Base-by-base conservation (phyloP, 2,329 filamentous ascomycete species). In the Beauveria varroae region DNA sequence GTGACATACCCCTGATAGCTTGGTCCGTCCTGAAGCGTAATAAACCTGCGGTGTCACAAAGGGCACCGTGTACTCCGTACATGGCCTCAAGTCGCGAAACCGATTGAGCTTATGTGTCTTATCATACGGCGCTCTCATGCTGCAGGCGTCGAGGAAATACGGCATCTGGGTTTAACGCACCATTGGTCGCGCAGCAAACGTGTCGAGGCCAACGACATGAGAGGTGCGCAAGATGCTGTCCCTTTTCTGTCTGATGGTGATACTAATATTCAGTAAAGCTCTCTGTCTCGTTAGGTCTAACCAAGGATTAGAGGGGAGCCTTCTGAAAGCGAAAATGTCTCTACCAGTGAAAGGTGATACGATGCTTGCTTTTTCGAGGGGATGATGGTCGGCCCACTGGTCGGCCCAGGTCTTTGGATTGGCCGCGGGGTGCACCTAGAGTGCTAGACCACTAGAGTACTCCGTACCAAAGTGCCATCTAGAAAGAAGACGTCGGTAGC, bases 341-440 rank as follows among this genome's bases (percentile, higher is more conserved):
- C 57, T 59, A 8, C 49, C 28, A 40, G 26, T 28, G 14, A 37
- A 53, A 59, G 40, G n/a, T 40, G 20, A 53, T 20, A 46, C 40
- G 5, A 41, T 26, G 20, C 47, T 60, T 60, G 57, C 57, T 60
- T 60, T 60, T 60, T 53, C 16, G 57, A 54, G 57, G 57, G 57
- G 50, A 46, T 59, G 47, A 28, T 8, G 16, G 49, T 24, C n/a
- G 28, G 57, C 50, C 57, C 49, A 60, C 57, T 41, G 47, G 30
- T 40, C 26, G 34, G 30, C 12, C 34, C 47, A 51, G 47, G 22
- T 22, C 37, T 37, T 37, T 37, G 34, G 34, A 37, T 37, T 14
- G 34, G 34, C 3, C 10, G 26, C n/a, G 26, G 44, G 37, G 8
- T 18, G 37, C 7, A 5, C 5, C 41, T 44, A 50, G 26, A n/a